Percentiles rank a stretch among this genome's conserved stretches.
These are phyloP conservation scores for Euphrasia confusa DNA, from an alignment of 257 asterid genomes.

Conservation along the genomic window DNA sequence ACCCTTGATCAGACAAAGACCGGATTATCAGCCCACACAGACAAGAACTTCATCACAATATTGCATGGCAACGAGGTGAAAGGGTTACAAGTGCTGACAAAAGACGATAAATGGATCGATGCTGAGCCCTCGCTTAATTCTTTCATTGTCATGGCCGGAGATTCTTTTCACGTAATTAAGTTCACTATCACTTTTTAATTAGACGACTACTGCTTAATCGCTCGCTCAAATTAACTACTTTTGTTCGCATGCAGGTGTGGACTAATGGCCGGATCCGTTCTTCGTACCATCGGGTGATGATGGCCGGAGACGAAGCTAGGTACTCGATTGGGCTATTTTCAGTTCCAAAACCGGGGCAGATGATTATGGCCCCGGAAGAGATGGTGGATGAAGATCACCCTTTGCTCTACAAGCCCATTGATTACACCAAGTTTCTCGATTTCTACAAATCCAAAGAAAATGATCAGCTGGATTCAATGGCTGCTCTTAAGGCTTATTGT, in stretches of 20 bases:
- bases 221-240: too few species aligned
- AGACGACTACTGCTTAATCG: too few species aligned
- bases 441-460: slow-evolving; percentile 19
- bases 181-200: background rate
- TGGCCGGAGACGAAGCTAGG: slow-evolving; percentile 40
- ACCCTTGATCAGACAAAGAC: slow-evolving; percentile 24
- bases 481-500: slow-evolving; percentile 41
- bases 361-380: slow-evolving; percentile 40
- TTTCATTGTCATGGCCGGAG: slow-evolving; percentile 50
- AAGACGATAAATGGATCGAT: slow-evolving; percentile 48
- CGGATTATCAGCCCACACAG: slow-evolving; percentile 48
- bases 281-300: slow-evolving; percentile 41
- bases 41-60: slow-evolving; percentile 42
- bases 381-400: slow-evolving; percentile 51
- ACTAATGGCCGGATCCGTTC: slow-evolving; percentile 49
- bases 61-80: slow-evolving; percentile 31
- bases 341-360: slow-evolving; percentile 32
- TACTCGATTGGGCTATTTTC: slow-evolving; percentile 37
- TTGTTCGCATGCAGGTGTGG: slow-evolving; percentile 28
- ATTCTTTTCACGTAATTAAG: slow-evolving; percentile 40
- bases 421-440: slow-evolving; percentile 36
- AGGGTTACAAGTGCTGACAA: slow-evolving; percentile 39
- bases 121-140: slow-evolving; percentile 34
- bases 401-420: slow-evolving; percentile 45
- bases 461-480: slow-evolving; percentile 29